phyloP scores from a whole-genome alignment of 2,329 filamentous ascomycete genomes.

The Fusarium goolgardi region DNA sequence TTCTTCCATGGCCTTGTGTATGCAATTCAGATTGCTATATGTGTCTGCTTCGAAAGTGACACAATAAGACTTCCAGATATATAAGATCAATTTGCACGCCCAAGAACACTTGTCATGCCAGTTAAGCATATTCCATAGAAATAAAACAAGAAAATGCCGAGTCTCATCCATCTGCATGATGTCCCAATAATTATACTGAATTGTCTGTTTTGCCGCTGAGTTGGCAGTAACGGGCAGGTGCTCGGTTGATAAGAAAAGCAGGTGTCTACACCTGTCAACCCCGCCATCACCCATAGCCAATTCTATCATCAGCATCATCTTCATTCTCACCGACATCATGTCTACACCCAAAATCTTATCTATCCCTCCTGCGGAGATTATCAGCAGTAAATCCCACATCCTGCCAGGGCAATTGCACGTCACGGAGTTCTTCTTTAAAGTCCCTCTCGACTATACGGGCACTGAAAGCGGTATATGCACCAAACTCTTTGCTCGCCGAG shows the following conservation, averaged over 20 bases:
- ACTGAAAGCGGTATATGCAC: constrained; percentile 68
- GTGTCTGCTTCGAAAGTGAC: background rate
- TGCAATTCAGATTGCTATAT: background rate
- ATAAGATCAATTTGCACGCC: background rate
- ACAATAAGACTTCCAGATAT: background rate
- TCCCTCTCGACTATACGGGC: constrained; percentile 81
- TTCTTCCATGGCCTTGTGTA: background rate
- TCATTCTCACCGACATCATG: constrained; percentile 6
- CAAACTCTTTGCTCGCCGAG: constrained; percentile 81
- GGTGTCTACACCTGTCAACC: constrained; percentile 14
- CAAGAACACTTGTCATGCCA: background rate
- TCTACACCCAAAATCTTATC: constrained; percentile 33
- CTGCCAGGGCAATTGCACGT: constrained; percentile 75
- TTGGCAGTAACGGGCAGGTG: background rate
- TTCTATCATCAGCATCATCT: constrained; percentile 18
- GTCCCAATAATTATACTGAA: background rate
- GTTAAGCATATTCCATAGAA: background rate
- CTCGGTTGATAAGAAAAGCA: background rate
- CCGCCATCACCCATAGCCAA: constrained; percentile 21
- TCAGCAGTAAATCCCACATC: constrained; percentile 58
- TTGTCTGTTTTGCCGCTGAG: background rate
- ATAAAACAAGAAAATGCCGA: background rate
- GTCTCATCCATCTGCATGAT: background rate
- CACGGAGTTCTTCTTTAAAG: constrained; percentile 87
- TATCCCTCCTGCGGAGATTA: constrained; percentile 54